Percentiles rank a stretch among this genome's conserved stretches.
Evolutionary conservation across 2,329 filamentous ascomycete species (phyloP).

Genomic region (Aureobasidium melanogenum): DNA sequence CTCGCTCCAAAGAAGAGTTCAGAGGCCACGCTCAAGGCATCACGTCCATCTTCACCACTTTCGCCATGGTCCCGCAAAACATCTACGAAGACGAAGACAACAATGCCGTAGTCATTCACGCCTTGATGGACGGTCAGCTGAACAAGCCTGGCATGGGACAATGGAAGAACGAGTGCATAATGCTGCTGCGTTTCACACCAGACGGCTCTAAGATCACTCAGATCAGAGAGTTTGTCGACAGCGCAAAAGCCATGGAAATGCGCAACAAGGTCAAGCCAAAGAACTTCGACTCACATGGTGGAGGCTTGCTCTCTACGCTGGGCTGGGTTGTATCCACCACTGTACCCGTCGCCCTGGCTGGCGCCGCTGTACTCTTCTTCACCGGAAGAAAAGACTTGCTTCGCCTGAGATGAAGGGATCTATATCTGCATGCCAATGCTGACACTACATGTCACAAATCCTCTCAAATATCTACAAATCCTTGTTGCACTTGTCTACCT

Average conservation of each 20-base stretch:
- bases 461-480: not conserved
- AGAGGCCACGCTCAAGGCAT: slow-evolving; percentile 32
- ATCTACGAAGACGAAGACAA: slow-evolving; percentile 26
- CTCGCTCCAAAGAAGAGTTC: slow-evolving; percentile 30
- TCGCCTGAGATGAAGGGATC: not conserved
- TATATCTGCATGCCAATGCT: not conserved
- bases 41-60: slow-evolving; percentile 34
- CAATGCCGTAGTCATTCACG: slow-evolving; percentile 31
- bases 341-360: not conserved
- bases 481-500: not conserved
- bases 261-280: slow-evolving; percentile 30
- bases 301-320: not conserved
- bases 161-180: slow-evolving; percentile 19
- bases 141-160: slow-evolving; percentile 15
- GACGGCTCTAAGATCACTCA: slow-evolving; percentile 19
- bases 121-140: slow-evolving; percentile 25
- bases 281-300: slow-evolving; percentile 13
- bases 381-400: slow-evolving; percentile 3
- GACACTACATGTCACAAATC: slow-evolving; percentile 4
- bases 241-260: slow-evolving; percentile 27
- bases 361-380: slow-evolving; percentile 7
- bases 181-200: slow-evolving; percentile 15
- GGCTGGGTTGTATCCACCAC: not conserved
- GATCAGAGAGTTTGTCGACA: slow-evolving; percentile 35
- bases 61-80: slow-evolving; percentile 31